A percentile compares a stretch with the other conserved stretches of the same genome.
Evolutionary conservation across 75 land plant genomes (phyloP).

Genomic region (Selaginella tamariscina): DNA sequence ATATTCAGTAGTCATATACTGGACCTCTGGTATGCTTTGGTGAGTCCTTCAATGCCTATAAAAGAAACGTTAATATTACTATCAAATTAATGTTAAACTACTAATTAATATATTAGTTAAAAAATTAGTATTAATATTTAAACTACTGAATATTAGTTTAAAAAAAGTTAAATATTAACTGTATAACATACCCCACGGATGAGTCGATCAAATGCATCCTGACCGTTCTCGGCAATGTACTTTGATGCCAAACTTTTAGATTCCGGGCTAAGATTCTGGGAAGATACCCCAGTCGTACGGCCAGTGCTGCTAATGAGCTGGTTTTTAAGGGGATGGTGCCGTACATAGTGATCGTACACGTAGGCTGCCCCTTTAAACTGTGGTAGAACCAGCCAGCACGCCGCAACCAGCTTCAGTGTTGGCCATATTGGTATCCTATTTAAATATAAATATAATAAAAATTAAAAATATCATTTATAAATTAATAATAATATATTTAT

Average conservation of each 20-base stretch:
- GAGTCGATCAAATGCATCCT: constrained; percentile 46
- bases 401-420: constrained; percentile 26
- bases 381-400: constrained; percentile 58
- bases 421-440: constrained; percentile 65
- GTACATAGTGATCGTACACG: constrained; percentile 45
- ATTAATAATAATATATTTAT: background rate
- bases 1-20: too few relatives aligned
- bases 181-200: constrained; percentile 61
- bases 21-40: too few relatives aligned
- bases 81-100: too few relatives aligned
- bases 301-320: background rate
- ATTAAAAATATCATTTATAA: background rate
- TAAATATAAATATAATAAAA: background rate
- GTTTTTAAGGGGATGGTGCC: background rate
- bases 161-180: too few relatives aligned
- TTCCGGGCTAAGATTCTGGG: constrained; percentile 35
- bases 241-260: constrained; percentile 39
- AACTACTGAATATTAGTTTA: too few relatives aligned
- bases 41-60: too few relatives aligned
- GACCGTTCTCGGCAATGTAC: constrained; percentile 49
- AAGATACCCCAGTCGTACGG: constrained; percentile 12
- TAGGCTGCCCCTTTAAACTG: constrained; percentile 61
- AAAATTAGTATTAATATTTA: too few relatives aligned
- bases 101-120: too few relatives aligned
- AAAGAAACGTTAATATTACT: too few relatives aligned